These are phyloP conservation scores for Colletotrichum gloeosporioides DNA, from an alignment of 2,329 filamentous ascomycete genomes.

Conservation along the genomic window DNA sequence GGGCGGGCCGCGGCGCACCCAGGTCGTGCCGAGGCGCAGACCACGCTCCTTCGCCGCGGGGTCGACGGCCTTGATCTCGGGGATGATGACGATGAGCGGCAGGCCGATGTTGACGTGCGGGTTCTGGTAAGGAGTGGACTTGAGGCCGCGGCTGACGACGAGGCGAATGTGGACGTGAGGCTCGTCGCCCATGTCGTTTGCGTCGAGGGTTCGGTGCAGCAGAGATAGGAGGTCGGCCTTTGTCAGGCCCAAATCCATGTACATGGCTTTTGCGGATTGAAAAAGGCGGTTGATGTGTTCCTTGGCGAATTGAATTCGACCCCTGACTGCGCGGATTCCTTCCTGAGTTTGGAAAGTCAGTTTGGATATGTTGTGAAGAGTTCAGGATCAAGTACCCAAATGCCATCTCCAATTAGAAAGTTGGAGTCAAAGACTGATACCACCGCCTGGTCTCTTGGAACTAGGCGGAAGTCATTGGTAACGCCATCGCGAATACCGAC, in stretches of 20 bases:
- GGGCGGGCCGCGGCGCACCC: constrained; percentile 32
- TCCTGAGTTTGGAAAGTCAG: constrained; percentile 20
- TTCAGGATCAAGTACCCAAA: constrained; percentile 24
- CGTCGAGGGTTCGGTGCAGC: constrained; percentile 29
- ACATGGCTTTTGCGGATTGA: constrained; percentile 33
- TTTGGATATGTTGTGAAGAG: neutral
- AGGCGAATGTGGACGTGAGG: constrained; percentile 32
- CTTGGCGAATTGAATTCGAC: constrained; percentile 29
- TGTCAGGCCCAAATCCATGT: constrained; percentile 31
- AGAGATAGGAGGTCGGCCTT: constrained; percentile 28
- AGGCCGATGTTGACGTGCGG: constrained; percentile 31
- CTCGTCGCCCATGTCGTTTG: constrained; percentile 30
- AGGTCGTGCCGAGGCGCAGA: constrained; percentile 29
- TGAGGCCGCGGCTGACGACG: constrained; percentile 32
- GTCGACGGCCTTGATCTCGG: constrained; percentile 31
- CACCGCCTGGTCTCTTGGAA: constrained; percentile 26
- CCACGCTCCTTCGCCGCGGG: constrained; percentile 26
- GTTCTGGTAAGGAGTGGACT: constrained; percentile 31
- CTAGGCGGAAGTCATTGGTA: constrained; percentile 25
- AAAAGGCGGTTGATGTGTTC: constrained; percentile 32
- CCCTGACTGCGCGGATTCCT: constrained; percentile 29
- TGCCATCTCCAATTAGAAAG: constrained; percentile 32
- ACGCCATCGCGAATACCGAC: constrained; percentile 32
- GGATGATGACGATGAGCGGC: constrained; percentile 34
- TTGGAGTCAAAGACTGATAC: constrained; percentile 33